These are phyloP conservation scores for Pseudonitzschia delicatissima DNA, from an alignment of 108 stramenopile species.

Conservation along the genomic window DNA sequence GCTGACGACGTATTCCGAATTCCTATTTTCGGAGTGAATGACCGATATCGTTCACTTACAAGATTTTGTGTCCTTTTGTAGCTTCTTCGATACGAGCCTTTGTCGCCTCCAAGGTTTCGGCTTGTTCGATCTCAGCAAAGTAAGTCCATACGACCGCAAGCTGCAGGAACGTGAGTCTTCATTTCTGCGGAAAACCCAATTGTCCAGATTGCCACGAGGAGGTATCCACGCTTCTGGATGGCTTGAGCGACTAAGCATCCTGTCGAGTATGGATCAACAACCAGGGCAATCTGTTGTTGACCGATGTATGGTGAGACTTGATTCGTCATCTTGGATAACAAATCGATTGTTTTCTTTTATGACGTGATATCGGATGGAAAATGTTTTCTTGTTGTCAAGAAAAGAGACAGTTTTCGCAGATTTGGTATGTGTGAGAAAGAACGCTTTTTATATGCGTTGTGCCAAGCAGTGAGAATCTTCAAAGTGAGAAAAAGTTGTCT, in stretches of 20 bases:
- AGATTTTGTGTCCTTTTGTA: conserved; percentile 32
- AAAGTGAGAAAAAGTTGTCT: no score
- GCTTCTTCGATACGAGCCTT: conserved; percentile 24
- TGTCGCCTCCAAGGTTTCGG: conserved; percentile 43
- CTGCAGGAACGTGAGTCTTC: conserved; percentile 65
- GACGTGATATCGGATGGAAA: no score
- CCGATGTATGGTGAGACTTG: conserved; percentile 5
- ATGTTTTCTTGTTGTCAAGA: no score
- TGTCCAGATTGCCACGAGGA: conserved; percentile 63
- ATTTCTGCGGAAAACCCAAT: conserved; percentile 65
- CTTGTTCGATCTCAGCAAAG: conserved; percentile 46
- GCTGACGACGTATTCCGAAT: no score
- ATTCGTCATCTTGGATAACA: neutral
- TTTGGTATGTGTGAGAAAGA: no score
- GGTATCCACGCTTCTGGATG: conserved; percentile 69
- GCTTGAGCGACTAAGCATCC: conserved; percentile 83
- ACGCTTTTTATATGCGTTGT: no score
- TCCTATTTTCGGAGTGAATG: no score
- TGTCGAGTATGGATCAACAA: conserved; percentile 85
- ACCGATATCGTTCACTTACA: no score
- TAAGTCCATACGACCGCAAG: conserved; percentile 55
- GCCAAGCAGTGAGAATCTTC: no score
- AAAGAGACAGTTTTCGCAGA: no score
- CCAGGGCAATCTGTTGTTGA: conserved; percentile 39
- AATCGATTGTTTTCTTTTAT: no score